These are phyloP conservation scores for Bipolaris gigantea DNA, from an alignment of 2,329 filamentous ascomycete genomes.

Conservation along the genomic window DNA sequence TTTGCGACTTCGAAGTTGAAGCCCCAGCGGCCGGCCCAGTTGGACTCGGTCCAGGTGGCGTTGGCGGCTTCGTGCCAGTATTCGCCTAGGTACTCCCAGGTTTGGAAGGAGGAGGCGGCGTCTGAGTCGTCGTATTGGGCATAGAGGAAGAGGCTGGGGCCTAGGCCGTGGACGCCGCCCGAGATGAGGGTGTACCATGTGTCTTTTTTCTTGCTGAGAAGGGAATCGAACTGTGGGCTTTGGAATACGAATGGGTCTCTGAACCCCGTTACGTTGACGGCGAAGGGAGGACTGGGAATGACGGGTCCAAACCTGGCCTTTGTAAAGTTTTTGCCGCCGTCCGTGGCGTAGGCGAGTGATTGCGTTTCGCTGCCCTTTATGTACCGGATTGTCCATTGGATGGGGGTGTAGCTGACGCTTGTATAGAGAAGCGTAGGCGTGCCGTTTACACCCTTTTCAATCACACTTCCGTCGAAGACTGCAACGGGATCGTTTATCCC, in stretches of 20 bases:
- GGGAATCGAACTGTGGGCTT: conserved; percentile 42
- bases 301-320: conserved; percentile 45
- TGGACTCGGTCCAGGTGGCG: conserved; percentile 24
- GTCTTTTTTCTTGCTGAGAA: conserved; percentile 39
- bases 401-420: conserved; percentile 50
- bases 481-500: conserved; percentile 50
- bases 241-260: conserved; percentile 51
- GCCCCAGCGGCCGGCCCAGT: conserved; percentile 30
- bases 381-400: conserved; percentile 52
- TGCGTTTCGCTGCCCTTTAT: conserved; percentile 53
- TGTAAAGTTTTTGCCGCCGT: conserved; percentile 48
- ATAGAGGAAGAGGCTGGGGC: conserved; percentile 48
- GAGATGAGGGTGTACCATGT: conserved; percentile 48
- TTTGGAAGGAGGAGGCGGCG: conserved; percentile 42
- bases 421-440: conserved; percentile 52
- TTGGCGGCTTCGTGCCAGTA: conserved; percentile 48
- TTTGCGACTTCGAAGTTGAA: conserved; percentile 54
- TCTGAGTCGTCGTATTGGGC: conserved; percentile 36
- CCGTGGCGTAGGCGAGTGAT: conserved; percentile 47
- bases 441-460: conserved; percentile 49
- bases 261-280: conserved; percentile 49
- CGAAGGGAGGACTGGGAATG: conserved; percentile 46
- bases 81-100: conserved; percentile 44
- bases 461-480: conserved; percentile 52
- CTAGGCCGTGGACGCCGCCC: conserved; percentile 46